Conservation (phyloP, 345 rosid species). For the Reutealis trisperma region DNA sequence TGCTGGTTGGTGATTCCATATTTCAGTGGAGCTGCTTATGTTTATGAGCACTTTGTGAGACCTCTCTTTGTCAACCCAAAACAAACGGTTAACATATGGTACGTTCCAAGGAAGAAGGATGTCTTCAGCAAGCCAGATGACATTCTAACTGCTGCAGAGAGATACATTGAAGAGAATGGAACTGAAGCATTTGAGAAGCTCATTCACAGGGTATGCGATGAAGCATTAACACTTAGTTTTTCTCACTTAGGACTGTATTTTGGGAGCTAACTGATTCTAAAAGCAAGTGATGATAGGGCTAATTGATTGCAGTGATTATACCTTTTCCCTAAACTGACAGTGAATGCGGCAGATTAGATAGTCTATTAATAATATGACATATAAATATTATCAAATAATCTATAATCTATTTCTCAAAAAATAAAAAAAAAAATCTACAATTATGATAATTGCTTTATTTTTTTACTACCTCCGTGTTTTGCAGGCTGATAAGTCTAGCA, state of each 20-base stretch:
- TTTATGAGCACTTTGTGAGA: slow-evolving; percentile 83
- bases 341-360: too few relatives aligned
- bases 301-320: background rate
- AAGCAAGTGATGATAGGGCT: background rate
- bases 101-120: slow-evolving; percentile 83
- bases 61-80: slow-evolving; percentile 68
- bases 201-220: slow-evolving; percentile 55
- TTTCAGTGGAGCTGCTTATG: slow-evolving; percentile 95
- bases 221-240: background rate
- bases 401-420: background rate
- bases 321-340: background rate
- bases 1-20: slow-evolving; percentile 96
- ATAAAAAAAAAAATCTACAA: too few relatives aligned
- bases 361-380: background rate
- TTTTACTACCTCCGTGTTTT: background rate
- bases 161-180: slow-evolving; percentile 81
- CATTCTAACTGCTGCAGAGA: slow-evolving; percentile 85
- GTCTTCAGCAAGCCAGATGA: slow-evolving; percentile 62
- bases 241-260: background rate
- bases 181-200: slow-evolving; percentile 84
- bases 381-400: background rate
- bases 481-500: slow-evolving; percentile 72
- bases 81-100: slow-evolving; percentile 83
- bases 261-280: background rate
- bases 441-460: background rate